Base-by-base conservation (phyloP, 306 rosid species). In the Hippophae tibetana region DNA sequence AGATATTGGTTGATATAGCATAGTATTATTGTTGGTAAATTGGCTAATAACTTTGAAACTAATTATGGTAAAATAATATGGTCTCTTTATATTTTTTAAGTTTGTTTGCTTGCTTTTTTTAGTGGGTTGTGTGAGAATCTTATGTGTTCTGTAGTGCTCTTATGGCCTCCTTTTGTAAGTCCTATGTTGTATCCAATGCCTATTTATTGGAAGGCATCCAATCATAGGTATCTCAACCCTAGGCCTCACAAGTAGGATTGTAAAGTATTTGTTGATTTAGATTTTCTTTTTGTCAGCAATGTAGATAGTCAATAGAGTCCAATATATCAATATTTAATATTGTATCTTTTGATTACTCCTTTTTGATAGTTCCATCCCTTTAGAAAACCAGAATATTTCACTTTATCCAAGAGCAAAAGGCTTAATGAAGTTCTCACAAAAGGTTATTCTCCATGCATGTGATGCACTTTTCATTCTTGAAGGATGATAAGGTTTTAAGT, bases 81-180 rank as follows among this genome's bases (percentile, higher is more conserved):
- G 23, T 18, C 23, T 18, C 18, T 18, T 18, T 18, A 18, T 18
- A 18, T n/a, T 1, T 41, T 42, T 11, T 10, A 18, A 18, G 23
- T 13, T 59, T 44, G 3, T 43, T 13, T 45, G 7, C 26, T 5
- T 61, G 11, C 23, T 18, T 18, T 52, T 38, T 27, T 54, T 41
- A 23, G 53, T 65, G 69, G 74, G 57, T 27, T 54, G 27, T 41
- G 56, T 65, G 69, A 74, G 57, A 52, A 64, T 65, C 52, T 50
- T 43, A n/a, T 58, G 46, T 82, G 51, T 42, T 66, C 58, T 54
- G 72, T 85, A 92, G 99, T 92, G 57, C 64, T 78, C 62, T 74
- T 92, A 67, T 92, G 95, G 96, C 96, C 99, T 78, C 96, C 96
- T 71, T 88, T 88, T 68, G 90, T 96, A 27, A 77, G 86, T 82